These are phyloP conservation scores for Lasiosphaeriaceae sp. DNA, from an alignment of 495 filamentous ascomycete genomes.

Conservation along the genomic window DNA sequence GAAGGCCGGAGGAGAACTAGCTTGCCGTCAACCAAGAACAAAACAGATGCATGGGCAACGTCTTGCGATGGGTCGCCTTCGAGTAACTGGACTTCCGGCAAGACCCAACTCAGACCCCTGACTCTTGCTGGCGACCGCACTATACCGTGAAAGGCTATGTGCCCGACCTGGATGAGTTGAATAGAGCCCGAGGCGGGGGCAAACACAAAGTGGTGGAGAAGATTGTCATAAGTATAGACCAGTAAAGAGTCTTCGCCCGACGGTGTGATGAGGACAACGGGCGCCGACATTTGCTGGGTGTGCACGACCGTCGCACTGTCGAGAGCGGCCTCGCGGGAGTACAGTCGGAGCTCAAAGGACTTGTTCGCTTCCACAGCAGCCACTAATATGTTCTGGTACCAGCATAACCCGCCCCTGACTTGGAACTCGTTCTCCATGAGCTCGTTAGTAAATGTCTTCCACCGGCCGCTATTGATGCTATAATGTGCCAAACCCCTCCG, in stretches of 20 bases:
- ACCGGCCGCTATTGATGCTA: conserved; percentile 87
- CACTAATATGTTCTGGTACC: conserved; percentile 94
- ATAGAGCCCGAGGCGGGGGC: conserved; percentile 62
- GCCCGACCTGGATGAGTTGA: conserved; percentile 84
- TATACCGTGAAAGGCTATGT: conserved; percentile 95
- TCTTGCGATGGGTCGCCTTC: conserved; percentile 95
- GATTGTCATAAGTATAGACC: conserved; percentile 95
- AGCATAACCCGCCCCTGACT: conserved; percentile 95
- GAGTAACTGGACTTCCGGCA: conserved; percentile 84
- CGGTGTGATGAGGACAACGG: conserved; percentile 78
- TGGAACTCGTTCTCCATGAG: conserved; percentile 83
- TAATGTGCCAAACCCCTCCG: conserved; percentile 90
- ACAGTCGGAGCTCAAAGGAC: conserved; percentile 84
- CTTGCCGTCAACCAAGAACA: conserved; percentile 95
- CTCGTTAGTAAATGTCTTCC: conserved; percentile 87
- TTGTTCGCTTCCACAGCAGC: conserved; percentile 85
- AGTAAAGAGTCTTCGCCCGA: conserved; percentile 92
- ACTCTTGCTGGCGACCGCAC: conserved; percentile 90
- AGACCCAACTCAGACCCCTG: conserved; percentile 88
- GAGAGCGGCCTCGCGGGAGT: conserved; percentile 81
- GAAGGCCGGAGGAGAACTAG: conserved; percentile 89
- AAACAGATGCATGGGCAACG: conserved; percentile 86
- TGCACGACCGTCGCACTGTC: conserved; percentile 68
- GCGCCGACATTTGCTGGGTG: conserved; percentile 70
- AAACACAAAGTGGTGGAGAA: conserved; percentile 92